These are phyloP conservation scores for Trichosporon sp. DNA, from an alignment of 1,284 basidiomycete species.

Conservation along the genomic window DNA sequence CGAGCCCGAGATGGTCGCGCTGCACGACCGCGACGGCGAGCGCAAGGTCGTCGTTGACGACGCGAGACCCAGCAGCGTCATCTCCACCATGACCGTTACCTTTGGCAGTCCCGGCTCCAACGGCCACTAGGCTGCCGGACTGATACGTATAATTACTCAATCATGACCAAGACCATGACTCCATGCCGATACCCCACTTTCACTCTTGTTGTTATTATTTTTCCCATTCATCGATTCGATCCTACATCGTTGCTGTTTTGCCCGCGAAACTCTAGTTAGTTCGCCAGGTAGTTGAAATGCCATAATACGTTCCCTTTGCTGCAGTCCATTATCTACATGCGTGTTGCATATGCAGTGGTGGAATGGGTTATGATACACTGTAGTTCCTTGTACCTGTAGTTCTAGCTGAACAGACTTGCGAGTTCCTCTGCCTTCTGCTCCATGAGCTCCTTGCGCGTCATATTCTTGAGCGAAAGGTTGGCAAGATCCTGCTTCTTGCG, in stretches of 20 bases:
- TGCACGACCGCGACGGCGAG: slow-evolving; percentile 13
- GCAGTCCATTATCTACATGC: no score
- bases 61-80: slow-evolving; percentile 23
- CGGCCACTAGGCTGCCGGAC: not conserved
- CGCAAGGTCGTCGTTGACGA: slow-evolving; percentile 16
- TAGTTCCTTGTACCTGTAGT: no score
- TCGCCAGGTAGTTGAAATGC: no score
- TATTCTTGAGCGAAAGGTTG: slow-evolving; percentile 78
- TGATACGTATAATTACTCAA: not conserved
- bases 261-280: no score
- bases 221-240: no score
- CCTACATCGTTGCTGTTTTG: no score
- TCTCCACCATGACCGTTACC: slow-evolving; percentile 28
- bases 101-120: slow-evolving; percentile 22
- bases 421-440: slow-evolving; percentile 65
- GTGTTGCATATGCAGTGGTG: no score
- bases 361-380: no score
- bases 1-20: slow-evolving; percentile 18
- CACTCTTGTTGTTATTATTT: not conserved
- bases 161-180: not conserved
- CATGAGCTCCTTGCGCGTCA: slow-evolving; percentile 79
- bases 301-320: no score
- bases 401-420: slow-evolving; percentile 42
- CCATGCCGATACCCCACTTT: not conserved
- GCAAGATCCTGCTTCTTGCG: slow-evolving; percentile 90